Percentiles rank a stretch among this genome's conserved stretches.
Conservation (phyloP, 331 rosid species). For the Dryas integrifolia region DNA sequence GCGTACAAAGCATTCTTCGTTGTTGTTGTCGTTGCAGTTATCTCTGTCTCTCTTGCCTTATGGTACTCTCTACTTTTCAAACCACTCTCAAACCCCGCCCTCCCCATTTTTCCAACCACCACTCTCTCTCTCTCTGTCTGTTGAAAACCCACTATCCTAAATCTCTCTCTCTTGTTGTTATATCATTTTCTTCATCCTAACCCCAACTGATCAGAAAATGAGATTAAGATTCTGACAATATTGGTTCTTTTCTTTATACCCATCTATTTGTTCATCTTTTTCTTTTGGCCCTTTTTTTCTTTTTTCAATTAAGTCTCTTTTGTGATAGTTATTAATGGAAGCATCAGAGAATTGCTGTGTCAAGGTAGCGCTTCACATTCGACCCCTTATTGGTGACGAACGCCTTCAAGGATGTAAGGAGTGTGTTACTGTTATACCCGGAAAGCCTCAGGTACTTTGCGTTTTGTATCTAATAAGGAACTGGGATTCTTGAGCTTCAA, state of each 20-base stretch:
- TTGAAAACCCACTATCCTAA: neutral
- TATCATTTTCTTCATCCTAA: constrained; percentile 44
- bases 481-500: constrained; percentile 16
- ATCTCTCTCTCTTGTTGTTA: constrained; percentile 19
- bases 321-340: constrained; percentile 38
- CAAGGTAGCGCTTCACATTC: constrained; percentile 78
- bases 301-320: neutral
- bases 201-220: constrained; percentile 30
- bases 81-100: constrained; percentile 22
- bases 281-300: neutral
- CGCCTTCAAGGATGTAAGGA: constrained; percentile 65
- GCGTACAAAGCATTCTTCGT: constrained; percentile 23
- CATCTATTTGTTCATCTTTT: neutral
- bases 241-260: neutral
- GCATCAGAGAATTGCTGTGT: constrained; percentile 61
- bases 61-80: constrained; percentile 22
- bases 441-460: constrained; percentile 62
- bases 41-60: neutral
- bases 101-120: constrained; percentile 38
- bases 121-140: neutral
- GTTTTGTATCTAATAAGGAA: constrained; percentile 3
- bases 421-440: constrained; percentile 54
- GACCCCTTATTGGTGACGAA: constrained; percentile 78
- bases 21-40: constrained; percentile 15
- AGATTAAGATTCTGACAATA: constrained; percentile 4